A percentile compares a stretch with the other conserved stretches of the same genome.
Conservation (phyloP, 2,329 filamentous ascomycete species). For the Cladobotryum mycophilum region DNA sequence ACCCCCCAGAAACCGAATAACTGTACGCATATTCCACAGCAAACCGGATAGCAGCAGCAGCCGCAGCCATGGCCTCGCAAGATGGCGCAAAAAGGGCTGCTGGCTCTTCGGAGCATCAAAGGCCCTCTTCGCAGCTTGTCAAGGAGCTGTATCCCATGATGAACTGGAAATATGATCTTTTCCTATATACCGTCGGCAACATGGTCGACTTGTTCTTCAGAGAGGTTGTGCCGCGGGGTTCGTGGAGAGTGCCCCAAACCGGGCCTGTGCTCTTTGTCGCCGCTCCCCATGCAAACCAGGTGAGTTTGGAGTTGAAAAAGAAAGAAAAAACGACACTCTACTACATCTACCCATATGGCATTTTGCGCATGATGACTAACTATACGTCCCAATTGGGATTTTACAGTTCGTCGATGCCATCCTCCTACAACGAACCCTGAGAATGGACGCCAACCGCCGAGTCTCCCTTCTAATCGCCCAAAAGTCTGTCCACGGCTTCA, state of each 20-base stretch:
- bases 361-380: neutral
- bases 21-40: neutral
- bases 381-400: neutral
- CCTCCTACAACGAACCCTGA: constrained; percentile 84
- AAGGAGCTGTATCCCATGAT: constrained; percentile 64
- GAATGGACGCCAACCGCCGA: constrained; percentile 78
- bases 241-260: constrained; percentile 86
- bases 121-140: constrained; percentile 12
- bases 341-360: neutral
- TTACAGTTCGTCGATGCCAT: constrained; percentile 87
- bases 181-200: constrained; percentile 71
- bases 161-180: constrained; percentile 69
- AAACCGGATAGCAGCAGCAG: too few relatives aligned
- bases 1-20: too few relatives aligned
- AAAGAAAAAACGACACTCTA: neutral
- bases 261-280: constrained; percentile 94
- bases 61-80: constrained; percentile 13
- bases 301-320: constrained; percentile 34
- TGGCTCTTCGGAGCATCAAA: neutral
- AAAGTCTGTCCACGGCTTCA: constrained; percentile 91
- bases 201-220: constrained; percentile 96
- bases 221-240: constrained; percentile 89
- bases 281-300: constrained; percentile 93
- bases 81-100: constrained; percentile 20
- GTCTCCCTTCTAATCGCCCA: constrained; percentile 91